Evolutionary conservation across 1,284 basidiomycete genomes (phyloP), one percentile per base, ranked within the genome.

Genomic region (Ganoderma sinense): DNA sequence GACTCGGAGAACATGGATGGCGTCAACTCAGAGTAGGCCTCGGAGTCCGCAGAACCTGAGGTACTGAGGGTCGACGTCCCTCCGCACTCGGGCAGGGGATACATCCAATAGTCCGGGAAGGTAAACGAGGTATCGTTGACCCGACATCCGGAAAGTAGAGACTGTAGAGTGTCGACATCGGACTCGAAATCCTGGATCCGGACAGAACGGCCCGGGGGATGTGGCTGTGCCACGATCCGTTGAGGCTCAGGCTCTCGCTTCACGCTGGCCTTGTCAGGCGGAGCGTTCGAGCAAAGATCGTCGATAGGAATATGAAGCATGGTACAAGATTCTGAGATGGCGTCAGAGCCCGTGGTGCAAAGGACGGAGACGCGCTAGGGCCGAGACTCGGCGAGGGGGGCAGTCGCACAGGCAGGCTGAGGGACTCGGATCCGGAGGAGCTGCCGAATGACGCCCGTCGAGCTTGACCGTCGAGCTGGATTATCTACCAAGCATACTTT

Each of bases 151-250:
- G 43, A 14, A 2, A 51, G 31, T 4, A 2, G 41, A 23, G 43
- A 14, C 1, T 39, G 31, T 4, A 2, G 41, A 23, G 31, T 11
- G 55, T 51, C 56, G 36, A 41, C 23, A 26, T 41, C 23, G 18
- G 11, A n/a, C 23, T 55, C 59, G 45, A 39, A 55, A 4, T 33
- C 43, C 4, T 51, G 23, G 45, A 31, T 31, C 31, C 11, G 58
- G 65, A 0, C 7, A 18, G 20, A 11, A 18, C 10, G 11, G n/a
- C n/a, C n/a, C n/a, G n/a, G n/a, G 58, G 29, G 18, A 2, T 60
- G 65, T 66, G 51, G 65, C 45, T 60, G 36, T 36, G 10, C 2
- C 6, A 62, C 65, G 65, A 67, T 67, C 65, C 62, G 65, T 60
- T 67, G 65, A 62, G 48, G 41, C 16, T 14, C 16, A 62, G 48